A percentile compares a stretch with the other conserved stretches of the same genome.
phyloP scores from a whole-genome alignment of 1,284 basidiomycete genomes.

The Rhizopogon hawkerae region DNA sequence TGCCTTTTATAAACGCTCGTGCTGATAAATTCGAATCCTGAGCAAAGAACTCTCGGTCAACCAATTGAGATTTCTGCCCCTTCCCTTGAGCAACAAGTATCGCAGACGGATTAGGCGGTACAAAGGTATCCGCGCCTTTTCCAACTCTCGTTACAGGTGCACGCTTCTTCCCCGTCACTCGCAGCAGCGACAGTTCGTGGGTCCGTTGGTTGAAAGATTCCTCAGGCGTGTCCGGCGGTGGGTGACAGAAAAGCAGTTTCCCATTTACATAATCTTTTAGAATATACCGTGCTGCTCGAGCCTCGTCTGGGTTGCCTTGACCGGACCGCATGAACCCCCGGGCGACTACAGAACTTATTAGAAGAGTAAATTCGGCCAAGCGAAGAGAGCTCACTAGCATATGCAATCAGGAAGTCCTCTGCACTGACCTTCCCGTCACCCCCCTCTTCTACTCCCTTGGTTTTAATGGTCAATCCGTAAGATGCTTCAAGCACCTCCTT shows the following conservation, averaged over 20 bases:
- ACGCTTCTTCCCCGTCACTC: constrained; percentile 65
- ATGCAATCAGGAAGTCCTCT: constrained; percentile 79
- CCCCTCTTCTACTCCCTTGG: constrained; percentile 70
- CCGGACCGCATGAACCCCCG: constrained; percentile 90
- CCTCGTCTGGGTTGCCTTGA: constrained; percentile 96
- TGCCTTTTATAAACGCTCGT: constrained; percentile 61
- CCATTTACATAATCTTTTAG: constrained; percentile 98
- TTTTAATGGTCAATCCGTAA: constrained; percentile 81
- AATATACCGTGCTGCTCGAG: constrained; percentile 85
- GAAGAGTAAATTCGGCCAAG: constrained; percentile 3
- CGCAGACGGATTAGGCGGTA: constrained; percentile 30
- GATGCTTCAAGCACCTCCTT: constrained; percentile 81
- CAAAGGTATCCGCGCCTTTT: constrained; percentile 77
- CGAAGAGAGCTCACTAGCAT: constrained; percentile 69
- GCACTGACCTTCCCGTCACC: constrained; percentile 75
- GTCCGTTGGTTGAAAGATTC: constrained; percentile 75
- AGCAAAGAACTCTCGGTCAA: constrained; percentile 85
- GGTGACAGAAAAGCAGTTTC: constrained; percentile 84
- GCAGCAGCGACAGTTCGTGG: constrained; percentile 53
- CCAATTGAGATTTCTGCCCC: constrained; percentile 49
- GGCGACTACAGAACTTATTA: constrained; percentile 51
- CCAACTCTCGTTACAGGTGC: constrained; percentile 80
- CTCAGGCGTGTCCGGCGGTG: constrained; percentile 67
- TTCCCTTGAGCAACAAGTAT: constrained; percentile 27
- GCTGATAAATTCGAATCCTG: constrained; percentile 42